phyloP scores from a whole-genome alignment of 371 early-diverging fungal species.

The Mucor mucedo region DNA sequence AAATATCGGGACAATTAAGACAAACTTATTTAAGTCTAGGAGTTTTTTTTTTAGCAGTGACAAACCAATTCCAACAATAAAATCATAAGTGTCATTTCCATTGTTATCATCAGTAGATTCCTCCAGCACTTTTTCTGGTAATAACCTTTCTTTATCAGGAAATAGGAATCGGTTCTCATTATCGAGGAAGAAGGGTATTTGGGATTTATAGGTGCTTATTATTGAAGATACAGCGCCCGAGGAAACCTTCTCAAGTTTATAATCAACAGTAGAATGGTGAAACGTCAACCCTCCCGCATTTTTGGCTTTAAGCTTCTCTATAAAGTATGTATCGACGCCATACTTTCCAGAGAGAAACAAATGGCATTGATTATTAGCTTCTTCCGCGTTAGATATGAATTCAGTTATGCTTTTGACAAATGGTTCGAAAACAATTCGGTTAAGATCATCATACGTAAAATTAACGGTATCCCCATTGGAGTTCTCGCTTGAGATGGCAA shows the following conservation, averaged over 20 bases:
- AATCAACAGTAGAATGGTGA: not conserved
- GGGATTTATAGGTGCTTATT: too few relatives aligned
- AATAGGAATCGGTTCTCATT: too few relatives aligned
- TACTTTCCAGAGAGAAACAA: not conserved
- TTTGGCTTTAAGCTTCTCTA: not conserved
- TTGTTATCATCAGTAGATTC: not conserved
- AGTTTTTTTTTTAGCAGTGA: not conserved
- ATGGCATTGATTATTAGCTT: not conserved
- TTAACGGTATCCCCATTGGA: too few relatives aligned
- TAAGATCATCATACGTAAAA: too few relatives aligned
- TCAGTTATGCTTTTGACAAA: not conserved
- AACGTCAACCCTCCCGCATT: not conserved
- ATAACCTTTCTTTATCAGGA: too few relatives aligned
- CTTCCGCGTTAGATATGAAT: not conserved
- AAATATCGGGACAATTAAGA: not conserved
- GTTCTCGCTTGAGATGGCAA: too few relatives aligned
- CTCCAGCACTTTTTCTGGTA: not conserved
- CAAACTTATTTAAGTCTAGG: too few relatives aligned
- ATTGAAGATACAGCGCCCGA: too few relatives aligned
- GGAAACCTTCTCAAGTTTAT: not conserved
- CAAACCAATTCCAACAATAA: slow-evolving; percentile 39
- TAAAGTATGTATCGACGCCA: not conserved
- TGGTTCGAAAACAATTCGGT: too few relatives aligned
- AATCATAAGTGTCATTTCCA: slow-evolving; percentile 5
- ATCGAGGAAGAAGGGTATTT: too few relatives aligned